Conservation (phyloP, 805 yeast genomes). For the Candida taoyuanica region DNA sequence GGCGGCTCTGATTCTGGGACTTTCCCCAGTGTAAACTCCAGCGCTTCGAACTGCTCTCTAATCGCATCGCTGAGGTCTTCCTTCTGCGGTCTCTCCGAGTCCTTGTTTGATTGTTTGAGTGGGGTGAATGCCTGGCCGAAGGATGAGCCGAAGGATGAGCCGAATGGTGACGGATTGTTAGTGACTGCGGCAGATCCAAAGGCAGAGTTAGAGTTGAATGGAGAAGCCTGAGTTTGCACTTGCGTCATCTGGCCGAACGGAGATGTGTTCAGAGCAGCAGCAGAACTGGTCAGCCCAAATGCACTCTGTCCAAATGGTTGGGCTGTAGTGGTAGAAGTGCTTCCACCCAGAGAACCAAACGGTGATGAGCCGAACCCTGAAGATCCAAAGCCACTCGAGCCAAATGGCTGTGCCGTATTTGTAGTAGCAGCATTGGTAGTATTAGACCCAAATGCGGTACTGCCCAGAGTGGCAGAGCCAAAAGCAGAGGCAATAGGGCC, state of each 20-base stretch:
- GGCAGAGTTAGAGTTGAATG: constrained; percentile 3
- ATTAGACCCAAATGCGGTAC: too few species aligned
- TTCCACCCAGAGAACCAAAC: constrained; percentile 15
- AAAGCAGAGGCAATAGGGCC: constrained; percentile 8
- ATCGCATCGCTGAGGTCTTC: constrained; percentile 42
- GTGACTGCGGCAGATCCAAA: constrained; percentile 14
- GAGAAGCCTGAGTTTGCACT: too few species aligned
- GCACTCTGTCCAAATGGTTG: not conserved
- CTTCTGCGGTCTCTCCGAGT: constrained; percentile 27
- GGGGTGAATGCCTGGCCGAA: too few species aligned
- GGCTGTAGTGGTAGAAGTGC: not conserved
- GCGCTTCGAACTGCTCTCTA: constrained; percentile 42
- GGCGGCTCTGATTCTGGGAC: constrained; percentile 79
- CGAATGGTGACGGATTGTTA: constrained; percentile 1
- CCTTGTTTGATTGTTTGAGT: constrained; percentile 32
- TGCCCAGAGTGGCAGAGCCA: constrained; percentile 10
- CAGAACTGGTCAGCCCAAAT: constrained; percentile 4
- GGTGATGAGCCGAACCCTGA: constrained; percentile 14
- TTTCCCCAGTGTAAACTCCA: constrained; percentile 48
- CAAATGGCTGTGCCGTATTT: constrained; percentile 14
- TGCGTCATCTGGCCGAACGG: constrained; percentile 8
- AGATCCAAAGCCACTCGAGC: constrained; percentile 13
- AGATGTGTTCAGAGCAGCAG: too few species aligned
- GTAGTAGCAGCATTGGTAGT: too few species aligned
- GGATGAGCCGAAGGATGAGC: too few species aligned